Evolutionary conservation across 306 rosid genomes (phyloP).

Genomic region (Trifolium dubium): DNA sequence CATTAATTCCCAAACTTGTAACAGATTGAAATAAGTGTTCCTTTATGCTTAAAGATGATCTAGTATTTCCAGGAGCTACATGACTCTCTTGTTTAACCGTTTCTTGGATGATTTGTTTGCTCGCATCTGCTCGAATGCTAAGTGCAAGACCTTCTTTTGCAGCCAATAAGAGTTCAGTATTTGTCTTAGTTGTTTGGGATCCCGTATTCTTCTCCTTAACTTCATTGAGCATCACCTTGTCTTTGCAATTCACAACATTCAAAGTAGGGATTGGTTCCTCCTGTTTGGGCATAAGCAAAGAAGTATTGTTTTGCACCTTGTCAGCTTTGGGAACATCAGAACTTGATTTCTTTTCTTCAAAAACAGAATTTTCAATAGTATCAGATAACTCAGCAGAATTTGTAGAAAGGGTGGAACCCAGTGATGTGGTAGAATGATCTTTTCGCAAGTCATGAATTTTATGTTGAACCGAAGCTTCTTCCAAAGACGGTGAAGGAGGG

Average conservation of each 20-base stretch:
- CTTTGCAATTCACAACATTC: slow-evolving; percentile 48
- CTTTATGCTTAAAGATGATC: slow-evolving; percentile 57
- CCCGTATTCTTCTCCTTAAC: slow-evolving; percentile 37
- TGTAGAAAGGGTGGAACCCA: slow-evolving; percentile 53
- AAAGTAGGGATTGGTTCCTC: slow-evolving; percentile 49
- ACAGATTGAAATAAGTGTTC: slow-evolving; percentile 48
- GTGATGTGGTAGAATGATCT: slow-evolving; percentile 55
- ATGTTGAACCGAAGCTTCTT: slow-evolving; percentile 40
- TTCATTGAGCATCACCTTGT: slow-evolving; percentile 38
- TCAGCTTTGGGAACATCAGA: slow-evolving; percentile 45
- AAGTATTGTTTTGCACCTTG: slow-evolving; percentile 40
- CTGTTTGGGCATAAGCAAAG: slow-evolving; percentile 45
- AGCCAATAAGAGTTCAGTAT: slow-evolving; percentile 54
- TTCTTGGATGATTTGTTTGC: slow-evolving; percentile 42
- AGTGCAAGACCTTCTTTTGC: slow-evolving; percentile 53
- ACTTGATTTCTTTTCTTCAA: slow-evolving; percentile 54
- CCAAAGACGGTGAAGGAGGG: slow-evolving; percentile 47
- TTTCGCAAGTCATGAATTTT: slow-evolving; percentile 39
- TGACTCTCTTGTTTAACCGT: slow-evolving; percentile 50
- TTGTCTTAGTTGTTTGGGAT: slow-evolving; percentile 43
- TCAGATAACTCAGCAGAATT: slow-evolving; percentile 56
- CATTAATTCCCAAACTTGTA: slow-evolving; percentile 37
- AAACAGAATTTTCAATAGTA: slow-evolving; percentile 41
- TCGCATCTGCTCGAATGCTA: slow-evolving; percentile 47
- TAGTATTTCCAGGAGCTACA: slow-evolving; percentile 49